phyloP scores from a whole-genome alignment of 1,139 yeast genomes.

The Hansenula anomala region DNA sequence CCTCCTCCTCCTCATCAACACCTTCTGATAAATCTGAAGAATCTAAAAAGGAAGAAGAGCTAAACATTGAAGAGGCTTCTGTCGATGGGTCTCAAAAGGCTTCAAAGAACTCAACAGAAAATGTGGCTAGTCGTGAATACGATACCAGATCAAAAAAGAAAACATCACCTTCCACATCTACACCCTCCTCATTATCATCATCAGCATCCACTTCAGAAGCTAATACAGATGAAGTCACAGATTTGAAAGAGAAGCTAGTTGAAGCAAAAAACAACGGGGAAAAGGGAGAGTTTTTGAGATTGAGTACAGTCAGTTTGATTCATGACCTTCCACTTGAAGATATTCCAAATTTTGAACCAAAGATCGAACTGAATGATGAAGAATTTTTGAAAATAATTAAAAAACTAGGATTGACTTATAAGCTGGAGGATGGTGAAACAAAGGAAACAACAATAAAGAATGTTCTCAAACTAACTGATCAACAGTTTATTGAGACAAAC shows the following conservation, averaged over 20 bases:
- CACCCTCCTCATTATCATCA: not conserved
- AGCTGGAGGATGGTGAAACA: not conserved
- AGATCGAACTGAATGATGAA: constrained; percentile 1
- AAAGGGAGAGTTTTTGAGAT: constrained; percentile 9
- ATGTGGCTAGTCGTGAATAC: not conserved
- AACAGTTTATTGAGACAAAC: constrained; percentile 19
- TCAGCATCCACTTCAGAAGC: not conserved
- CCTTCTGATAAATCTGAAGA: not conserved
- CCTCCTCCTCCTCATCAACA: too few species aligned
- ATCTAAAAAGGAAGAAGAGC: too few species aligned
- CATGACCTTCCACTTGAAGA: constrained; percentile 12
- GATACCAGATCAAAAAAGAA: constrained; percentile 9
- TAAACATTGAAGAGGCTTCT: not conserved
- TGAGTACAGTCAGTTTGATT: constrained; percentile 14
- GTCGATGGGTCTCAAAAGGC: not conserved
- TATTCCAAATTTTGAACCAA: constrained; percentile 18
- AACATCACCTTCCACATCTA: not conserved
- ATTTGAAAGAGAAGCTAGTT: too few species aligned
- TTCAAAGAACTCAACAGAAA: too few species aligned
- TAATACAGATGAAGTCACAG: too few species aligned
- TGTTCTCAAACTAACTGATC: constrained; percentile 16
- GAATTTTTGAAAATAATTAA: not conserved
- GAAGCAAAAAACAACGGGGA: too few species aligned
- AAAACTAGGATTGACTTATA: not conserved
- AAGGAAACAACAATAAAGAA: constrained; percentile 10